Percentiles rank a stretch among this genome's conserved stretches.
These are phyloP conservation scores for Cymodocea nodosa DNA, from an alignment of 116 monocot genomes.

Conservation along the genomic window DNA sequence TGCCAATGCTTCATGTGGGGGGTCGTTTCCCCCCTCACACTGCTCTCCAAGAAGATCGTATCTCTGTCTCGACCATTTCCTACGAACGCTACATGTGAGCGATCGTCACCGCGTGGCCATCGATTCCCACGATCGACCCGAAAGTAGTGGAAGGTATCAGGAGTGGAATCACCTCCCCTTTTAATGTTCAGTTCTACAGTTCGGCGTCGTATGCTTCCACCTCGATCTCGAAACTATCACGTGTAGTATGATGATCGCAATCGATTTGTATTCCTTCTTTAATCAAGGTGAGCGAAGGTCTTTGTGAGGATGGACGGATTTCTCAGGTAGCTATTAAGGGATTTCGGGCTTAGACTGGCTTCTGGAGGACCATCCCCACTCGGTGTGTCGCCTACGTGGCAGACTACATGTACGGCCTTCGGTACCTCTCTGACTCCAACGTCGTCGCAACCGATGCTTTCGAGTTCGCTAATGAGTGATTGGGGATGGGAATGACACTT, in stretches of 20 bases:
- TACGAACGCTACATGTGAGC: neutral
- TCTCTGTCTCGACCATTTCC: neutral
- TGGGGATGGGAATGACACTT: constrained; percentile 17
- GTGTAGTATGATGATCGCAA: neutral
- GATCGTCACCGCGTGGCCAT: neutral
- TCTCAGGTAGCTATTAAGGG: constrained; percentile 38
- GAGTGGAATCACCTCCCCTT: neutral
- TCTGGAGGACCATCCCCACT: constrained; percentile 22
- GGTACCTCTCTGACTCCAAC: constrained; percentile 24
- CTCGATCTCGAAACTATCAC: neutral
- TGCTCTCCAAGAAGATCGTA: too few species aligned
- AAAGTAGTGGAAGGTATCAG: neutral
- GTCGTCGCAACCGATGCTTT: constrained; percentile 20
- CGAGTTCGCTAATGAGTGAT: constrained; percentile 14
- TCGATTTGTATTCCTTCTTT: neutral
- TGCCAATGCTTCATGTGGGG: too few species aligned
- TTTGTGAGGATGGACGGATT: constrained; percentile 46
- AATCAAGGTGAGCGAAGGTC: neutral
- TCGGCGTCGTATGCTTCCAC: neutral
- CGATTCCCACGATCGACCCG: neutral
- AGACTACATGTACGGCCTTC: constrained; percentile 26
- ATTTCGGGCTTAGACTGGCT: constrained; percentile 43
- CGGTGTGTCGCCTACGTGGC: constrained; percentile 24
- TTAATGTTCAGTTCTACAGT: neutral
- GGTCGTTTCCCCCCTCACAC: too few species aligned